Evolutionary conservation across 192 early-diverging fungal genomes (phyloP).

Genomic region (Backusella morwellensis): DNA sequence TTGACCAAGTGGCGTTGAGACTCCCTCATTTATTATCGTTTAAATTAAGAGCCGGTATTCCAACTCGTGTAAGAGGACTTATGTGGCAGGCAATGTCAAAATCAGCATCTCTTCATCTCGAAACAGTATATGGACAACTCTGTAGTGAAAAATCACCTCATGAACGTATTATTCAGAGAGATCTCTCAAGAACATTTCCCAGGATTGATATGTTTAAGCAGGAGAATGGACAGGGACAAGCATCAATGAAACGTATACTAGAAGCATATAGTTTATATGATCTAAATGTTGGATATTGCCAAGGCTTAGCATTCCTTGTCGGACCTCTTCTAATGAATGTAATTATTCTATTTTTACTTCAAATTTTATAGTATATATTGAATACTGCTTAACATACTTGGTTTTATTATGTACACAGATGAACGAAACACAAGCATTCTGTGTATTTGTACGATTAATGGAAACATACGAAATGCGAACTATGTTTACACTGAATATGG

Average conservation of each 20-base stretch:
- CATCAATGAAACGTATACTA: conserved; percentile 80
- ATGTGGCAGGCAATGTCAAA: conserved; percentile 91
- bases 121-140: conserved; percentile 81
- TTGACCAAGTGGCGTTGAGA: conserved; percentile 60
- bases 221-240: conserved; percentile 83
- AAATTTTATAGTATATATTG: not conserved
- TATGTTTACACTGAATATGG: conserved; percentile 94
- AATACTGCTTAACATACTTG: no score
- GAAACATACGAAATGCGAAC: conserved; percentile 88
- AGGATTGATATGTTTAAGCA: conserved; percentile 81
- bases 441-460: conserved; percentile 92
- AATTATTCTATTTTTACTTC: conserved; percentile 21
- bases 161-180: conserved; percentile 89
- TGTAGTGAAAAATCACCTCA: conserved; percentile 71
- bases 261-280: conserved; percentile 96
- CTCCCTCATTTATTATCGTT: conserved; percentile 65
- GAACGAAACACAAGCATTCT: conserved; percentile 93
- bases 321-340: conserved; percentile 92
- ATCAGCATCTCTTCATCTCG: conserved; percentile 75
- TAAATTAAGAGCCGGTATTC: conserved; percentile 76
- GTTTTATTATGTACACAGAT: conserved; percentile 51
- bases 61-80: conserved; percentile 77
- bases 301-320: conserved; percentile 94
- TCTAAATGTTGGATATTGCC: conserved; percentile 94
- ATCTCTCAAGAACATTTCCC: conserved; percentile 93